Percentiles rank a stretch among this genome's conserved stretches.
phyloP scores from a whole-genome alignment of 257 asterid genomes.

The Primulina tabacum region DNA sequence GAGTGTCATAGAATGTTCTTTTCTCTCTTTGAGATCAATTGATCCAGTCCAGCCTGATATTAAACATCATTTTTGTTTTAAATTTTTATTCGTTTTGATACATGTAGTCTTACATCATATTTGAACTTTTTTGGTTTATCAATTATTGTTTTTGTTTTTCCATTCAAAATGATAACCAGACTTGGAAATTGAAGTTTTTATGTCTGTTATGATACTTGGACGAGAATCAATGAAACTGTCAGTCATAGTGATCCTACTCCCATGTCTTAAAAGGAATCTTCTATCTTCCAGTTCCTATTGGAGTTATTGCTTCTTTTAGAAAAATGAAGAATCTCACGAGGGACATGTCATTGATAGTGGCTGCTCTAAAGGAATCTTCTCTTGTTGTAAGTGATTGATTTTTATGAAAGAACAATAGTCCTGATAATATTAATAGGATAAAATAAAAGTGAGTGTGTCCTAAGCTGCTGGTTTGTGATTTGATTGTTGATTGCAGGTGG shows the following conservation, averaged over 20 bases:
- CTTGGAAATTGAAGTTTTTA: background rate
- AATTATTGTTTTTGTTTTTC: background rate
- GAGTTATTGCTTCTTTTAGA: slow-evolving; percentile 77
- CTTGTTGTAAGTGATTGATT: slow-evolving; percentile 59
- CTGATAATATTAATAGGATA: slow-evolving; percentile 1
- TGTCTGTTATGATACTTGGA: background rate
- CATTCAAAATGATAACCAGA: background rate
- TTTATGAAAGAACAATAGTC: slow-evolving; percentile 9
- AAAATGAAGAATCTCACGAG: slow-evolving; percentile 82
- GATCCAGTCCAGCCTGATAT: background rate
- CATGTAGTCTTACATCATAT: background rate
- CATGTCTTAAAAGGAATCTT: slow-evolving; percentile 27
- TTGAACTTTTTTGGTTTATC: background rate
- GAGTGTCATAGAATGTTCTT: slow-evolving; percentile 27
- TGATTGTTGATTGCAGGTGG: slow-evolving; percentile 54
- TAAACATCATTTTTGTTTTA: background rate
- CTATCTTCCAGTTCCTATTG: slow-evolving; percentile 75
- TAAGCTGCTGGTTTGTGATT: background rate
- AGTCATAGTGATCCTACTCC: slow-evolving; percentile 9
- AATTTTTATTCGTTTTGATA: background rate
- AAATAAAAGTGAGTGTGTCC: background rate
- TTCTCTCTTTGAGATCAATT: background rate
- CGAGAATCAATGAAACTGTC: slow-evolving; percentile 18
- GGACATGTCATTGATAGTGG: slow-evolving; percentile 58
- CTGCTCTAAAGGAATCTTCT: slow-evolving; percentile 76